Evolutionary conservation across 2,329 filamentous ascomycete genomes (phyloP).

Genomic region (Aspergillus bombycis): DNA sequence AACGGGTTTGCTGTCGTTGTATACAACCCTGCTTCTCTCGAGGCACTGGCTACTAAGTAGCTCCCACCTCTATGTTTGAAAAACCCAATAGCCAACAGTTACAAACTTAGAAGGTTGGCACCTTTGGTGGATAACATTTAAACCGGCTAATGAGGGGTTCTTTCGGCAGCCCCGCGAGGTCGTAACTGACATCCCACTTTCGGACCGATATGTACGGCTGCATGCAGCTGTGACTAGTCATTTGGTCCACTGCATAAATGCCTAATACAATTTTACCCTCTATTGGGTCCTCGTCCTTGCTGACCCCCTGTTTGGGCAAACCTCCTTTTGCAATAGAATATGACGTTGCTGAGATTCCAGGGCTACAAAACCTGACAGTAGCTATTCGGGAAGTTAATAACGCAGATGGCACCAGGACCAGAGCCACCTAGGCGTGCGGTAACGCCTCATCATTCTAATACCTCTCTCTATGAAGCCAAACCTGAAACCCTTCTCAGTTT

Average conservation of each 20-base stretch:
- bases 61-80: not conserved
- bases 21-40: not conserved
- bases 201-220: not conserved
- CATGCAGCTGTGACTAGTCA: not conserved
- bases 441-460: not conserved
- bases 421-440: not conserved
- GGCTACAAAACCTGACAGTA: not conserved
- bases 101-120: fast-evolving
- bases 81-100: not conserved
- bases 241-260: not conserved
- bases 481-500: not conserved
- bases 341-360: not conserved
- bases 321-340: not conserved
- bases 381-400: not conserved
- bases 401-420: too few relatives aligned
- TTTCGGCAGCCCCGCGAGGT: not conserved
- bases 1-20: not conserved
- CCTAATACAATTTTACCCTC: not conserved
- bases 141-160: not conserved
- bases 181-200: not conserved
- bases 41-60: not conserved
- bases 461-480: not conserved
- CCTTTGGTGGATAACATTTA: constrained; percentile 50
- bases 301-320: not conserved
- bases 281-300: not conserved